These are phyloP conservation scores for Kalanchoe fedtschenkoi DNA, from an alignment of 164 flowering plant species.

Conservation along the genomic window DNA sequence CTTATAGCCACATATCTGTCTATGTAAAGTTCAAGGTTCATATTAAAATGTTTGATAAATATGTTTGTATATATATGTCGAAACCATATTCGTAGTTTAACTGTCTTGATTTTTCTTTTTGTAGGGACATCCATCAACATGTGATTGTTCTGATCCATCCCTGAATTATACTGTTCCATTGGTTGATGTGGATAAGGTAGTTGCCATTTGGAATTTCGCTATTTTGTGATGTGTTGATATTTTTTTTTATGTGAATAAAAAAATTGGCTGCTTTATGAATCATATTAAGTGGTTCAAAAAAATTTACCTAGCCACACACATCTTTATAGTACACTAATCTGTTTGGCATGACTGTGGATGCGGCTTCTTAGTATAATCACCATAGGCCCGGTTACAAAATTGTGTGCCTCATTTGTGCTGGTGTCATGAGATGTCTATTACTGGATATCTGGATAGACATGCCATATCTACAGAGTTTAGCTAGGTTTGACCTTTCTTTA, in stretches of 20 bases:
- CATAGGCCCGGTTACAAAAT: background rate
- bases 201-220: background rate
- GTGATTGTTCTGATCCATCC: slow-evolving; percentile 63
- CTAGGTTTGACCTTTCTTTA: background rate
- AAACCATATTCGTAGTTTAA: background rate
- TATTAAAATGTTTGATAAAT: too few species aligned
- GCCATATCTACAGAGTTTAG: background rate
- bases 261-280: background rate
- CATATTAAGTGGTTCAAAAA: too few species aligned
- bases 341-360: background rate
- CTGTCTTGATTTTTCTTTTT: slow-evolving; percentile 7
- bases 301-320: too few species aligned
- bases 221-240: background rate
- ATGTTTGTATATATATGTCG: too few species aligned
- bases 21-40: too few species aligned
- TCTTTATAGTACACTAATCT: background rate
- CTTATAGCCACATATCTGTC: too few species aligned
- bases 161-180: slow-evolving; percentile 71
- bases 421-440: background rate
- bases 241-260: background rate
- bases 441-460: background rate
- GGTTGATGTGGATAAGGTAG: slow-evolving; percentile 94
- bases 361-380: background rate
- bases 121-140: slow-evolving; percentile 39
- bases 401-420: background rate